Evolutionary conservation across 805 yeast species (phyloP).

Genomic region (Metschnikowia vanudenii): DNA sequence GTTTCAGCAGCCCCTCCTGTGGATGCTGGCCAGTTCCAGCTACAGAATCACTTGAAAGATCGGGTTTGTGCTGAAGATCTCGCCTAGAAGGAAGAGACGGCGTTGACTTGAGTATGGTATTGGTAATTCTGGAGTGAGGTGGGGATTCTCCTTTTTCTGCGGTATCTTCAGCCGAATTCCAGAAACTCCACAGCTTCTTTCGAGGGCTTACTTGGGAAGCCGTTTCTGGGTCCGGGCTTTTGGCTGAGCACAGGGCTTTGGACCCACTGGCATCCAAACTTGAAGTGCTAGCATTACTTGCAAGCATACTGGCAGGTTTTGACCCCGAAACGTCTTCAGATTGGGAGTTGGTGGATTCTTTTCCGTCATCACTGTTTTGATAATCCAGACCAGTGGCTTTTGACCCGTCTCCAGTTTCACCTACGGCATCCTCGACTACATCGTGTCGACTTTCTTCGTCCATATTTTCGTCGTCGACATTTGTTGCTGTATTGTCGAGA

Average conservation of each 20-base stretch:
- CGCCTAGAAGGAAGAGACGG: constrained; percentile 26
- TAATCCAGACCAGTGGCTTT: too few species aligned
- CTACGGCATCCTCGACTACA: background rate
- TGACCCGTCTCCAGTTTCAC: background rate
- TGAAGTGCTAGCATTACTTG: background rate
- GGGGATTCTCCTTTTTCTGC: background rate
- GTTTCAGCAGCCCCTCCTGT: constrained; percentile 1
- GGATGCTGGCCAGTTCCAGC: background rate
- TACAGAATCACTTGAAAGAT: background rate
- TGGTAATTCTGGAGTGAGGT: constrained; percentile 20
- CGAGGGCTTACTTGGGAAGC: constrained; percentile 5
- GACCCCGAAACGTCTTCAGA: too few species aligned
- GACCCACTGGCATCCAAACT: background rate
- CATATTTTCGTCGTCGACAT: background rate
- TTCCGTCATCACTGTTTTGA: too few species aligned
- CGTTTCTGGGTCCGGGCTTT: background rate
- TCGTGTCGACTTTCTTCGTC: background rate
- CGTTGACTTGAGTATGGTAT: constrained; percentile 34
- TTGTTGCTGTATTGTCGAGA: background rate
- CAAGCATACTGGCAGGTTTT: too few species aligned
- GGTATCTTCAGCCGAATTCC: constrained; percentile 24
- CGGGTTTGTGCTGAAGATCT: background rate
- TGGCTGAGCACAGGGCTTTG: too few species aligned
- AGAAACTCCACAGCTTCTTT: constrained; percentile 38
- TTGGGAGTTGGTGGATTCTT: too few species aligned